Evolutionary conservation across 768 basidiomycete genomes (phyloP), one percentile per base, ranked within the genome.

Genomic region (Rhodotorula diobovata): DNA sequence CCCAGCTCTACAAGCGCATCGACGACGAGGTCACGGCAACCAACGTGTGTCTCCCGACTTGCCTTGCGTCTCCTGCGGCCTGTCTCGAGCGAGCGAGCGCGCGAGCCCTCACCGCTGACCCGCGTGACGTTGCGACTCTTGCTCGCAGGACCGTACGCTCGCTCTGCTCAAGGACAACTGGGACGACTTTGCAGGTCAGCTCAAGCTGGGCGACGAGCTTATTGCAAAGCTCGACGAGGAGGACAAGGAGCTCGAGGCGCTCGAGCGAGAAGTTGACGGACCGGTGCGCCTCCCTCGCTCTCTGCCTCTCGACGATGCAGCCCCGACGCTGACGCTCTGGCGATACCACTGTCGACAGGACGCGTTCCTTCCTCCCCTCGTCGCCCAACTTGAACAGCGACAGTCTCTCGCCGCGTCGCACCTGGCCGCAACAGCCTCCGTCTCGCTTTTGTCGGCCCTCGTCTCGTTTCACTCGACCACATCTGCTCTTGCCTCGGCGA

Each of bases 91-190:
- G 2, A 14, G 30, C 32, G n/a, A n/a, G n/a, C n/a, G n/a, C n/a
- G n/a, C n/a, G n/a, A n/a, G n/a, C n/a, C n/a, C n/a, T n/a, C n/a
- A 3, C 28, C 28, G 32, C 55, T 32, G 32, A n/a, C 18, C 2
- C 11, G n/a, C 6, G 57, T 45, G 55, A 55, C 56, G 57, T 2
- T 59, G 39, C 23, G 57, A 21, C 37, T 4, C 39, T 30, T 10
- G 32, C 61, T 11, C 28, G n/a, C 70, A 72, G 71, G 66, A 72
- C 53, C 28, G 39, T 23, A 72, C 71, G 15, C 66, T 64, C 30
- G 9, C 48, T 2, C 46, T 72, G 20, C 9, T 72, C 35, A 57
- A 57, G 28, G 58, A 50, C 53, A 34, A 65, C 7, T 72, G 71
- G 71, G 35, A 45, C 43, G 62, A 63, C 30, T 68, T 72, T 21